Conservation (phyloP, 2,329 filamentous ascomycete genomes). For the Colletotrichum incanum region DNA sequence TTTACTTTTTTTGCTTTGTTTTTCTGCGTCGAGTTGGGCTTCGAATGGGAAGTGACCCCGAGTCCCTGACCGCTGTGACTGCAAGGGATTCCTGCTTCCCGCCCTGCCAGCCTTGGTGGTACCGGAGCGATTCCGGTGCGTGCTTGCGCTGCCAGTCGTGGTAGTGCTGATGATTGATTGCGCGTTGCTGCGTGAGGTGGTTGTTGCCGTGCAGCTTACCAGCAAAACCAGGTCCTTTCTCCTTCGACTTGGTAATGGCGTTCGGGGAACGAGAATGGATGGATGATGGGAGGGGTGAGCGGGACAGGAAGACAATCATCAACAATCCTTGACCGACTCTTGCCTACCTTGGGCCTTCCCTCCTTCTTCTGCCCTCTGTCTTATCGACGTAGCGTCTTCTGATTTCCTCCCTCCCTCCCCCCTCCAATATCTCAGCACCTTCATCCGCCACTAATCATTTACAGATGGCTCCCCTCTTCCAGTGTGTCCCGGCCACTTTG, state of each 20-base stretch:
- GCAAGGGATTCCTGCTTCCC: slow-evolving; percentile 14
- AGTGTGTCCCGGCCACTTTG: slow-evolving; percentile 17
- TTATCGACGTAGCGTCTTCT: background rate
- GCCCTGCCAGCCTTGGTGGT: background rate
- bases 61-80: background rate
- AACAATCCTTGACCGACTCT: background rate
- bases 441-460: background rate
- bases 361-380: background rate
- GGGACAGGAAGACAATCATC: background rate
- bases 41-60: background rate
- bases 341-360: slow-evolving; percentile 1
- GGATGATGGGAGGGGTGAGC: slow-evolving; percentile 5
- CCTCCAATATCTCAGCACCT: slow-evolving; percentile 1
- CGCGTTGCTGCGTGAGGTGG: background rate
- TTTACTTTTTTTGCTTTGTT: background rate
- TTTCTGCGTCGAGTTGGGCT: background rate
- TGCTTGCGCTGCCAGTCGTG: background rate
- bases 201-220: slow-evolving; percentile 14
- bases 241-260: background rate
- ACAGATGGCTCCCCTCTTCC: background rate
- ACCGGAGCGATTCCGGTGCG: slow-evolving; percentile 13
- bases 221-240: background rate
- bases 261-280: background rate
- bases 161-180: slow-evolving; percentile 22
- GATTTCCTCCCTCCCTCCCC: background rate